phyloP scores from a whole-genome alignment of 2,329 filamentous ascomycete species.

The Xylogone sp. region DNA sequence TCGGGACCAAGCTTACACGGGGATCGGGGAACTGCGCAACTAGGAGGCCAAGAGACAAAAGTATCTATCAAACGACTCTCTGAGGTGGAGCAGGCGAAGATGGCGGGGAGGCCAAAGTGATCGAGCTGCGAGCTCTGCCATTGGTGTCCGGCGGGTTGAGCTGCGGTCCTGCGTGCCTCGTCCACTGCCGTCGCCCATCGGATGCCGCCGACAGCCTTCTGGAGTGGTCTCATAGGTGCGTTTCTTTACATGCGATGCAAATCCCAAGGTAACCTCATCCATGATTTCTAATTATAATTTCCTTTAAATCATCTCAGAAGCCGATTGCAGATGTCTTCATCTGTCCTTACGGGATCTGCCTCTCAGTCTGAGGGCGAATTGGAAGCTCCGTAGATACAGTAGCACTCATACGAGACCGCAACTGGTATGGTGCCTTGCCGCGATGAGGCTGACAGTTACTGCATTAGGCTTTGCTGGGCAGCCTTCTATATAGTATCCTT shows the following conservation, averaged over 20 bases:
- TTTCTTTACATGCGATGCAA: not conserved
- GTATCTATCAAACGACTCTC: too few species aligned
- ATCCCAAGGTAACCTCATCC: too few species aligned
- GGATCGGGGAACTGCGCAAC: not conserved
- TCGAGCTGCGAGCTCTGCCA: not conserved
- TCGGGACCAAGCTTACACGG: not conserved
- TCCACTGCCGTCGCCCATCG: not conserved
- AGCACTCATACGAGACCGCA: not conserved
- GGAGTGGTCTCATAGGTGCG: not conserved
- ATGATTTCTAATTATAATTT: too few species aligned
- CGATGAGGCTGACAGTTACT: not conserved
- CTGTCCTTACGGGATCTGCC: not conserved
- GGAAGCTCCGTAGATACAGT: too few species aligned
- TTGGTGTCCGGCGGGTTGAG: not conserved
- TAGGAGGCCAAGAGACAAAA: not conserved
- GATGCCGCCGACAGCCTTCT: not conserved
- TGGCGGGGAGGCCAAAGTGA: not conserved
- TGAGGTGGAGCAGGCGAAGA: too few species aligned
- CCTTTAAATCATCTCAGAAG: too few species aligned
- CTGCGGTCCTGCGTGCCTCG: not conserved
- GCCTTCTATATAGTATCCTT: not conserved
- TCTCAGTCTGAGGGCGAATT: too few species aligned
- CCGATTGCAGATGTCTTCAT: too few species aligned
- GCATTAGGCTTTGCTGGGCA: not conserved
- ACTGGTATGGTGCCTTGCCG: not conserved